These are phyloP conservation scores for Phaeodactylum tricornutum DNA, from an alignment of 108 stramenopile species.

Conservation along the genomic window DNA sequence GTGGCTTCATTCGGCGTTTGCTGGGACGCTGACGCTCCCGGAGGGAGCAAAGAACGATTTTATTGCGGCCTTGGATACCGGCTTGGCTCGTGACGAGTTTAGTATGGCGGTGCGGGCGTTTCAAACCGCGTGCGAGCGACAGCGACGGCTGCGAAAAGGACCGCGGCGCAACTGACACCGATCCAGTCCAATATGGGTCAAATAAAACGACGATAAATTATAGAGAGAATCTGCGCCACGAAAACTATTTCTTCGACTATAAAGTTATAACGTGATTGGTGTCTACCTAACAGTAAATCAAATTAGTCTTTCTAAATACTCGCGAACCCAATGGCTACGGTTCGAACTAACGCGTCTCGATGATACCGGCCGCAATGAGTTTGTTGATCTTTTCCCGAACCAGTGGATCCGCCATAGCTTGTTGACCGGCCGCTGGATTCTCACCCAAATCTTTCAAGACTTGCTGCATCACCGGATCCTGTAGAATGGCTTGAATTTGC, in stretches of 20 bases:
- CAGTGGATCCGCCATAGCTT: slow-evolving; percentile 83
- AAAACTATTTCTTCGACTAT: too few species aligned
- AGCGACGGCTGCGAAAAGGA: slow-evolving; percentile 27
- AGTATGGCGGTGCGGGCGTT: slow-evolving; percentile 56
- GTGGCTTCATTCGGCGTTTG: slow-evolving; percentile 58
- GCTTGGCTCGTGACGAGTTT: slow-evolving; percentile 60
- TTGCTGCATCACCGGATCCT: slow-evolving; percentile 95
- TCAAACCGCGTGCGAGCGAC: slow-evolving; percentile 44
- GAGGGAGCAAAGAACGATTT: slow-evolving; percentile 49
- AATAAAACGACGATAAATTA: too few species aligned
- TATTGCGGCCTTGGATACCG: slow-evolving; percentile 29
- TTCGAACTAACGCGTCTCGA: slow-evolving; percentile 62
- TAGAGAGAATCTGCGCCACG: too few species aligned
- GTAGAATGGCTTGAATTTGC: slow-evolving; percentile 92
- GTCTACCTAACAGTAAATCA: too few species aligned
- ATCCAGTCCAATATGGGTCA: too few species aligned
- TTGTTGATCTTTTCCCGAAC: slow-evolving; percentile 95
- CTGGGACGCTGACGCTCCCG: slow-evolving; percentile 13
- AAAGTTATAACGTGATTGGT: too few species aligned
- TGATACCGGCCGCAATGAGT: slow-evolving; percentile 94
- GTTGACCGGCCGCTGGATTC: slow-evolving; percentile 84
- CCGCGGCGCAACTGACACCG: too few species aligned
- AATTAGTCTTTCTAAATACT: too few species aligned
- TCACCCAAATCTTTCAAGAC: slow-evolving; percentile 90
- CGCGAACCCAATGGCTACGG: too few species aligned